Percentiles rank a stretch among this genome's conserved stretches.
phyloP scores from a whole-genome alignment of 768 basidiomycete species.

The Boletus bicolor region DNA sequence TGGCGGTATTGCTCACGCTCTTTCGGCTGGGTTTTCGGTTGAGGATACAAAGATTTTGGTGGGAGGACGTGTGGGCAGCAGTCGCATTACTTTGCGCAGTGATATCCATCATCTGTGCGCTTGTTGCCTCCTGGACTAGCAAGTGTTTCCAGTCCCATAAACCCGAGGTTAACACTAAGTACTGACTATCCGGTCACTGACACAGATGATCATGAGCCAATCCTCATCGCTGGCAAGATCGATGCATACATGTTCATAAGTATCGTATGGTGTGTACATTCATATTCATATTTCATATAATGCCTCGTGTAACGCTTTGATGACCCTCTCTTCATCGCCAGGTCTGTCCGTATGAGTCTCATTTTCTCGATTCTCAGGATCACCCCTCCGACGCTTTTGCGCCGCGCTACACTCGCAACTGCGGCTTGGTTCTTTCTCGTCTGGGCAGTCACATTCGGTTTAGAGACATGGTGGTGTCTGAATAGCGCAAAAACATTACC shows the following conservation, averaged over 20 bases:
- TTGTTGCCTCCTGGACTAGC: not conserved
- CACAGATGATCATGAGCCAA: not conserved
- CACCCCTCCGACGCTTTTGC: not conserved
- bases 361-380: constrained; percentile 14
- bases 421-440: not conserved
- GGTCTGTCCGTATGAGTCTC: constrained; percentile 22
- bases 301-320: not conserved
- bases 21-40: constrained; percentile 16
- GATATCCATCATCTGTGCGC: not conserved
- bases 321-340: not conserved
- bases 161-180: too few relatives aligned
- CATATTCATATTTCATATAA: not conserved
- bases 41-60: constrained; percentile 19
- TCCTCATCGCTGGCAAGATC: not conserved
- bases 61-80: constrained; percentile 24
- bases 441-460: constrained; percentile 1
- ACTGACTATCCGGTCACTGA: not conserved
- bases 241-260: constrained; percentile 8
- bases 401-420: not conserved
- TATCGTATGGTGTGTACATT: constrained; percentile 9
- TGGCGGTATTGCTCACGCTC: constrained; percentile 8
- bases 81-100: constrained; percentile 2
- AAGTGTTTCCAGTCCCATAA: not conserved
- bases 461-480: constrained; percentile 12
- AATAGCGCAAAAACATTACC: not conserved